phyloP scores from a whole-genome alignment of 2,329 filamentous ascomycete genomes.

The Sporothrix euskadiensis region DNA sequence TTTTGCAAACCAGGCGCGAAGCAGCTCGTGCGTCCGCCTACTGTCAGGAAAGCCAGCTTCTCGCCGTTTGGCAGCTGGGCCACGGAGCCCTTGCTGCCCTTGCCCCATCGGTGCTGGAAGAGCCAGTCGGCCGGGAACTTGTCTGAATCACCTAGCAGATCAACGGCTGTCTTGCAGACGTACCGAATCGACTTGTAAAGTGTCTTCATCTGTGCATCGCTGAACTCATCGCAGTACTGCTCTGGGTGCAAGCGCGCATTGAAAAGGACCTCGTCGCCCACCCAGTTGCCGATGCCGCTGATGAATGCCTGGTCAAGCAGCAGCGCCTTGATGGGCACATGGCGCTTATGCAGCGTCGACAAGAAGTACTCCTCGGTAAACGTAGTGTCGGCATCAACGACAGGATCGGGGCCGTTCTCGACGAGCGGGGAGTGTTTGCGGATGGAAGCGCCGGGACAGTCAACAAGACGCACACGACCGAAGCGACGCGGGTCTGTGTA shows the following conservation, averaged over 20 bases:
- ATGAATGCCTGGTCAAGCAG: conserved; percentile 85
- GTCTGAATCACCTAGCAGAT: conserved; percentile 75
- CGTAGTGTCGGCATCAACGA: conserved; percentile 71
- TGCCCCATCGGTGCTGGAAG: conserved; percentile 86
- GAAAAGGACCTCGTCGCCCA: conserved; percentile 90
- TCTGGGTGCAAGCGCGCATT: conserved; percentile 88
- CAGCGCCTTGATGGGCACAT: conserved; percentile 84
- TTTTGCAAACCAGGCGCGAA: conserved; percentile 84
- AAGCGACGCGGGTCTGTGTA: conserved; percentile 84
- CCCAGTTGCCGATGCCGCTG: conserved; percentile 95
- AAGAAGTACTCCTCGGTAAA: conserved; percentile 75
- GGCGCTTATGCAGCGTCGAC: conserved; percentile 70
- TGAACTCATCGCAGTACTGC: conserved; percentile 84
- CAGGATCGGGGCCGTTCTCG: conserved; percentile 92
- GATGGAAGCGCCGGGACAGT: conserved; percentile 76
- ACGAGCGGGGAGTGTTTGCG: conserved; percentile 74
- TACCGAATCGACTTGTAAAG: conserved; percentile 73
- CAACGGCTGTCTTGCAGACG: conserved; percentile 78
- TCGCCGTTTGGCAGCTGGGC: conserved; percentile 77
- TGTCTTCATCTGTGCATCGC: conserved; percentile 66
- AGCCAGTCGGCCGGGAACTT: conserved; percentile 86
- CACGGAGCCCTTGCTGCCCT: conserved; percentile 72
- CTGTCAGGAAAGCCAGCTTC: conserved; percentile 81
- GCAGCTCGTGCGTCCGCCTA: conserved; percentile 88
- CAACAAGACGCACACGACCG: conserved; percentile 75